phyloP scores from a whole-genome alignment of 1,284 basidiomycete genomes.

The Mycosarcoma maydis region DNA sequence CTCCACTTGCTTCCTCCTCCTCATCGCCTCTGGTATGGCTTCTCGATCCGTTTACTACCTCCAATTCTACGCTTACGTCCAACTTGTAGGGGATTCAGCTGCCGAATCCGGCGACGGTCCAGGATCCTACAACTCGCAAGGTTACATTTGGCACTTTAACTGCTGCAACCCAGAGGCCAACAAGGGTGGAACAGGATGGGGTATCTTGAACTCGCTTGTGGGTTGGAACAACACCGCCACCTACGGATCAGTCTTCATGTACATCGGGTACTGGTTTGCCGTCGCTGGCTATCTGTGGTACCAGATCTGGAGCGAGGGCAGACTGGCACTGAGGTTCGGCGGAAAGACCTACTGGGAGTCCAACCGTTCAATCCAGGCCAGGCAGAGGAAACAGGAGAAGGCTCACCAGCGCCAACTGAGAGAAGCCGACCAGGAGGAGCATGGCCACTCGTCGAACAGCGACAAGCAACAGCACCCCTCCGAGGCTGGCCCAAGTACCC shows the following conservation, averaged over 20 bases:
- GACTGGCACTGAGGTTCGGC: slow-evolving; percentile 13
- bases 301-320: slow-evolving; percentile 48
- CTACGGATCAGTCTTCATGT: slow-evolving; percentile 52
- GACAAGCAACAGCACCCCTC: slow-evolving; percentile 13
- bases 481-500: not conserved
- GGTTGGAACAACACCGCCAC: slow-evolving; percentile 65
- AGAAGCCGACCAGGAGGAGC: not conserved
- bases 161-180: slow-evolving; percentile 78
- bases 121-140: slow-evolving; percentile 53
- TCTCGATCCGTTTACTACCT: slow-evolving; percentile 59
- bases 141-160: slow-evolving; percentile 72
- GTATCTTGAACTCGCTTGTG: slow-evolving; percentile 59
- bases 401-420: slow-evolving; percentile 7
- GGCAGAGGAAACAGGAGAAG: slow-evolving; percentile 9
- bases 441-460: slow-evolving; percentile 3
- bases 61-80: slow-evolving; percentile 60
- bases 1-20: slow-evolving; percentile 59
- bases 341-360: slow-evolving; percentile 42
- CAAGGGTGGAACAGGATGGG: slow-evolving; percentile 67
- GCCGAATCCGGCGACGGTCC: slow-evolving; percentile 59
- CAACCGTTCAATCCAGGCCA: slow-evolving; percentile 9
- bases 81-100: slow-evolving; percentile 56
- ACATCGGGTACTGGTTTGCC: slow-evolving; percentile 59
- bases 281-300: slow-evolving; percentile 52
- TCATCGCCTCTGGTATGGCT: slow-evolving; percentile 63